phyloP scores from a whole-genome alignment of 208 protist genomes.

The Wallacemonas sp. region DNA sequence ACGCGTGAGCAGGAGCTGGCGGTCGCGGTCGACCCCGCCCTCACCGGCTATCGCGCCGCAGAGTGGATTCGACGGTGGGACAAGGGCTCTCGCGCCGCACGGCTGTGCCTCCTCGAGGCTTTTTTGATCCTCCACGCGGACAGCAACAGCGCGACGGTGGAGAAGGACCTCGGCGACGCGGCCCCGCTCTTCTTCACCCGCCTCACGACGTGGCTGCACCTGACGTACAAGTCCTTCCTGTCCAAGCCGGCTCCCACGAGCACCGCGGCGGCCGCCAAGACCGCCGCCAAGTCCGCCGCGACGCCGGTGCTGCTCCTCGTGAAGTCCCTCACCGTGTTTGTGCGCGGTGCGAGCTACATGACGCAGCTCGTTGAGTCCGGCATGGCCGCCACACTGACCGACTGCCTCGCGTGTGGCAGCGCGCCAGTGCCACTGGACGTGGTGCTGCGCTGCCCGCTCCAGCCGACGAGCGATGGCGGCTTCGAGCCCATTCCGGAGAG shows the following conservation, averaged over 20 bases:
- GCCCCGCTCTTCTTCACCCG: slow-evolving; percentile 82
- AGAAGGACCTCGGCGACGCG: slow-evolving; percentile 72
- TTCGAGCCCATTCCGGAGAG: neutral
- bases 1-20: slow-evolving; percentile 18
- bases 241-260: neutral
- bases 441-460: neutral
- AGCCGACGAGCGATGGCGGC: slow-evolving; percentile 3
- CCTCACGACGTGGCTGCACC: slow-evolving; percentile 79
- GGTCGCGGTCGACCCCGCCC: slow-evolving; percentile 26
- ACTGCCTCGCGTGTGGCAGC: slow-evolving; percentile 45
- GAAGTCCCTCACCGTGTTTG: slow-evolving; percentile 64
- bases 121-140: slow-evolving; percentile 64
- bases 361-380: slow-evolving; percentile 82
- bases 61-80: slow-evolving; percentile 78
- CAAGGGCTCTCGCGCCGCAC: slow-evolving; percentile 35
- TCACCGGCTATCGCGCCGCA: slow-evolving; percentile 54
- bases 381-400: slow-evolving; percentile 53
- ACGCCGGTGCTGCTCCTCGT: slow-evolving; percentile 53
- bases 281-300: neutral
- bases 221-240: slow-evolving; percentile 57
- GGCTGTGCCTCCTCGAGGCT: slow-evolving; percentile 63
- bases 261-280: neutral
- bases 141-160: slow-evolving; percentile 65
- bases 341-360: slow-evolving; percentile 74
- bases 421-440: neutral